Percentiles rank a stretch among this genome's conserved stretches.
Conservation (phyloP, 23 red algal species). For the Gracilaria vermiculophylla region DNA sequence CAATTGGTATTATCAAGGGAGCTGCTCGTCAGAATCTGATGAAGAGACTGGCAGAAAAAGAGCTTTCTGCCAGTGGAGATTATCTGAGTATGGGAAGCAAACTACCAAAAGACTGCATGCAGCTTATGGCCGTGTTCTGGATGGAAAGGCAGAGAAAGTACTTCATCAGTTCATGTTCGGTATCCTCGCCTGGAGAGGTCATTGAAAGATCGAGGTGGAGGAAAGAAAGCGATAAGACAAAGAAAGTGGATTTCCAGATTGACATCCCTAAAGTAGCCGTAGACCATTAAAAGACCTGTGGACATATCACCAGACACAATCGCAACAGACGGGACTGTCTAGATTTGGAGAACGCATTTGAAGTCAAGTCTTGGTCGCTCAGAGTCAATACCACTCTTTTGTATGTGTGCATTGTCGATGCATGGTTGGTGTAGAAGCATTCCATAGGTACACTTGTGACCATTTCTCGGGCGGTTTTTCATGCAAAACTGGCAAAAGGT, state of each 20-base stretch:
- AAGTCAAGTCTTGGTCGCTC: slow-evolving; percentile 4
- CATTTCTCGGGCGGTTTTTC: too few relatives aligned
- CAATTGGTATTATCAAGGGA: background rate
- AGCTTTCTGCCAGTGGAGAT: background rate
- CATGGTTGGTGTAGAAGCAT: slow-evolving; percentile 9
- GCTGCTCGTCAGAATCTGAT: background rate
- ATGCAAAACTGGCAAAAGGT: too few relatives aligned
- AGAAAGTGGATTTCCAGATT: background rate
- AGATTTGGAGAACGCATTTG: slow-evolving; percentile 16
- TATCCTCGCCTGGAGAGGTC: background rate
- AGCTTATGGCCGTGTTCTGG: background rate
- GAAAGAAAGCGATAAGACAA: background rate
- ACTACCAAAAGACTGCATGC: background rate
- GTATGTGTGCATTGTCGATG: slow-evolving; percentile 27
- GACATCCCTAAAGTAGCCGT: background rate
- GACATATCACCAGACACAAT: slow-evolving; percentile 11
- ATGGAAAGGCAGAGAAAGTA: background rate
- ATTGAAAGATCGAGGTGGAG: background rate
- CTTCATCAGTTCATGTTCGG: background rate
- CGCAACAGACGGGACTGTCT: background rate
- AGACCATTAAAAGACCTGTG: background rate
- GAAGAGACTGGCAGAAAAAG: too few relatives aligned
- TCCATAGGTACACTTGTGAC: too few relatives aligned
- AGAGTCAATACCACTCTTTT: slow-evolving; percentile 6
- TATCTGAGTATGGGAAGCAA: background rate